Evolutionary conservation across 352 stramenopile species (phyloP).

Genomic region (Globisporangium middletonii): DNA sequence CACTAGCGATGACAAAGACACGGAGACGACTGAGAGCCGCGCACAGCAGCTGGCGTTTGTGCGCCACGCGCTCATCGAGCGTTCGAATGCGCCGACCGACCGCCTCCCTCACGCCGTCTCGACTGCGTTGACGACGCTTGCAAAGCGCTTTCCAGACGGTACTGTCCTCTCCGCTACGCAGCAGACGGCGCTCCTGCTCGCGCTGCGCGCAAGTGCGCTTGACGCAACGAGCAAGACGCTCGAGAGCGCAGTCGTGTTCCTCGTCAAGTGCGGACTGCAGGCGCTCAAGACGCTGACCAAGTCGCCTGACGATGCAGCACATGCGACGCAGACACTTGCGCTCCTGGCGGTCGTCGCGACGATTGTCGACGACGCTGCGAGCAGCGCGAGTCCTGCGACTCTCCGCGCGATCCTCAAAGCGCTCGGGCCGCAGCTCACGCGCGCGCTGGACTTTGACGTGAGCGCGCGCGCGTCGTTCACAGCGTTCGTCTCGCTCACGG

Average conservation of each 20-base stretch:
- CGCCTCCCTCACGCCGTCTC: constrained; percentile 5
- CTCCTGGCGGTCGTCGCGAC: constrained; percentile 4
- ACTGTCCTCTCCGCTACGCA: constrained; percentile 23
- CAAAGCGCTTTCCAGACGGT: constrained; percentile 15
- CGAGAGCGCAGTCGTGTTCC: constrained; percentile 8
- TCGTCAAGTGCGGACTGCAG: constrained; percentile 13
- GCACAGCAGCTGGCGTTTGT: constrained; percentile 12
- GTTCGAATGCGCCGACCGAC: background rate
- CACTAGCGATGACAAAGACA: background rate
- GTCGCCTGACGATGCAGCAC: background rate
- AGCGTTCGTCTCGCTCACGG: constrained; percentile 28
- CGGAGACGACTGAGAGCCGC: background rate
- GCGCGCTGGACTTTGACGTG: constrained; percentile 16
- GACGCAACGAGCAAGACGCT: constrained; percentile 5
- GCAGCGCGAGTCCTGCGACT: background rate
- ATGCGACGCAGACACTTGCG: background rate
- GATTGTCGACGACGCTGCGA: constrained; percentile 6
- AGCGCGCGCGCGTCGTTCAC: constrained; percentile 16
- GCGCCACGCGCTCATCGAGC: constrained; percentile 12
- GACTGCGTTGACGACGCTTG: constrained; percentile 23
- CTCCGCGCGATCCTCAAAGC: constrained; percentile 11
- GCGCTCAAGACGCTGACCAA: constrained; percentile 7
- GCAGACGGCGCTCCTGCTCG: constrained; percentile 28
- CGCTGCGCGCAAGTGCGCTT: constrained; percentile 17
- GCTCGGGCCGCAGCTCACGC: constrained; percentile 17